These are phyloP conservation scores for Grosmannia serpens DNA, from an alignment of 2,329 filamentous ascomycete species.

Conservation along the genomic window DNA sequence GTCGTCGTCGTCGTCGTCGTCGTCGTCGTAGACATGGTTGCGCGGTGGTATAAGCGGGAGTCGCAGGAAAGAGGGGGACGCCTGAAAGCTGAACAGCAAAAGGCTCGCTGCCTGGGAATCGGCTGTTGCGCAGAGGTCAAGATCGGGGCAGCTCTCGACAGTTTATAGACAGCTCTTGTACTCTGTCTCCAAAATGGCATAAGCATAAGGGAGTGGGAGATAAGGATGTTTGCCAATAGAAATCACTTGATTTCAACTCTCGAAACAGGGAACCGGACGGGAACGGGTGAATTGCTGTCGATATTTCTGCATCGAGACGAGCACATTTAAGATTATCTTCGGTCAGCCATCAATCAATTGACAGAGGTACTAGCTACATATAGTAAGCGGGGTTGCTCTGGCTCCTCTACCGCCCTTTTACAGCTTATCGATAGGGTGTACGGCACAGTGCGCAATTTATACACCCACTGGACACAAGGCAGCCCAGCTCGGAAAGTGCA, in stretches of 20 bases:
- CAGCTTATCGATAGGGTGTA: too few species aligned
- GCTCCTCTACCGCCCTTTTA: too few species aligned
- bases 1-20: slow-evolving; percentile 20
- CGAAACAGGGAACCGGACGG: too few species aligned
- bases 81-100: too few species aligned
- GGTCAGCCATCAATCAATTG: background rate
- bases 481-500: too few species aligned
- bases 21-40: slow-evolving; percentile 10
- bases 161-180: background rate
- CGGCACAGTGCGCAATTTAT: too few species aligned
- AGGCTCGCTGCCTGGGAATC: background rate
- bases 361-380: background rate
- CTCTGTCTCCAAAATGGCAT: slow-evolving; percentile 4
- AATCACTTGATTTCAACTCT: too few species aligned
- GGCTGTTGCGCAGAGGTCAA: too few species aligned
- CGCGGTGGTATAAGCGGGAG: background rate
- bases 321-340: background rate
- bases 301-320: background rate
- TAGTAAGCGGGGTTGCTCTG: background rate
- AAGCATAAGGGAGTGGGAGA: background rate
- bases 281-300: background rate
- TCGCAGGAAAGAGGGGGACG: background rate
- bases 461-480: too few species aligned
- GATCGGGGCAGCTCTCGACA: background rate
- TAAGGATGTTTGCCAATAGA: background rate